Conservation (phyloP, 805 yeast species). For the Saturnispora kantuleensis region DNA sequence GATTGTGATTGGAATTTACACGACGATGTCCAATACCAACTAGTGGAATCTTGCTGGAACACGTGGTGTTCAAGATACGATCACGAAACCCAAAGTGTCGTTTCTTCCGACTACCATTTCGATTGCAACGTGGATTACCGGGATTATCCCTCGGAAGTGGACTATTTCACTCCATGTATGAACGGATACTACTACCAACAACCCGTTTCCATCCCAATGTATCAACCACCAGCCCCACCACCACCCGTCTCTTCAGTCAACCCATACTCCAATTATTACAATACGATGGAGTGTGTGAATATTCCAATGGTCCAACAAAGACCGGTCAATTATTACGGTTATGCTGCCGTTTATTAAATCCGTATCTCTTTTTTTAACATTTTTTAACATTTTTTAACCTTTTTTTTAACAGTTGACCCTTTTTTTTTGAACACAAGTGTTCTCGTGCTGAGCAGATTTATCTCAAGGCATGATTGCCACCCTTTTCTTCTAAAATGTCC, state of each 20-base stretch:
- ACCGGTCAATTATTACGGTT: slow-evolving; percentile 1
- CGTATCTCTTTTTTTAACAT: neutral
- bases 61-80: slow-evolving; percentile 27
- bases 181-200: neutral
- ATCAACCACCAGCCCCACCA: slow-evolving; percentile 4
- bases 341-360: slow-evolving; percentile 6
- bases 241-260: slow-evolving; percentile 16
- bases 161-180: neutral
- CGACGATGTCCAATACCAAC: slow-evolving; percentile 23
- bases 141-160: too few species aligned
- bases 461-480: neutral
- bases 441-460: neutral
- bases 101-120: too few species aligned
- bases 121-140: too few species aligned
- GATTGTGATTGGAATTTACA: slow-evolving; percentile 25
- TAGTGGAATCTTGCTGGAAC: slow-evolving; percentile 29
- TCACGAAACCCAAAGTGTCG: neutral
- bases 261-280: neutral
- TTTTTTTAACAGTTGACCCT: neutral
- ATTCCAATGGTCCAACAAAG: neutral
- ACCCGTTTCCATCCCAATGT: too few species aligned
- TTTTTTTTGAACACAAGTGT: neutral
- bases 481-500: slow-evolving; percentile 17
- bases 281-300: neutral
- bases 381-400: neutral